Percentiles rank a stretch among this genome's conserved stretches.
These are phyloP conservation scores for Betula pendula DNA, from an alignment of 306 rosid genomes.

Conservation along the genomic window DNA sequence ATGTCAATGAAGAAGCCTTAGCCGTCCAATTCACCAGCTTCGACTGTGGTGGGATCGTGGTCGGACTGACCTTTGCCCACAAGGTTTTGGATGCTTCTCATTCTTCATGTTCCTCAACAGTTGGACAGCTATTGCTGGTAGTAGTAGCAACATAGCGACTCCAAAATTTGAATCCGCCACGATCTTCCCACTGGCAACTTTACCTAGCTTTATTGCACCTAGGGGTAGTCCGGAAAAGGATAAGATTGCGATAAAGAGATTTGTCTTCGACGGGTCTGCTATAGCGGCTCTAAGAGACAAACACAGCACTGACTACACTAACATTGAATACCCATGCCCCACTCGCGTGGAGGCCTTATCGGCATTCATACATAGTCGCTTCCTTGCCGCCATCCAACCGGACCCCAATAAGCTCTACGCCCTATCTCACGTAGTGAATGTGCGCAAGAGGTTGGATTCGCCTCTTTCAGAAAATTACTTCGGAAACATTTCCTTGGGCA, in stretches of 20 bases:
- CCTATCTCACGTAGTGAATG: constrained; percentile 2
- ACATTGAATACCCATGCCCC: neutral
- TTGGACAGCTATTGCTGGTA: constrained; percentile 30
- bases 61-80: constrained; percentile 34
- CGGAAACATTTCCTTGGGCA: constrained; percentile 3
- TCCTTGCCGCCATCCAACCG: neutral
- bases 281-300: constrained; percentile 9
- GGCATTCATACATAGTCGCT: constrained; percentile 10
- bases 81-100: constrained; percentile 32
- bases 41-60: constrained; percentile 28
- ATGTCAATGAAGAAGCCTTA: constrained; percentile 4
- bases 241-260: constrained; percentile 14
- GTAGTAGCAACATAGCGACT: neutral
- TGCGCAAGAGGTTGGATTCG: constrained; percentile 4
- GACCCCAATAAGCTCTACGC: neutral
- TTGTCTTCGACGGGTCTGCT: constrained; percentile 8
- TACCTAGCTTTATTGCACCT: neutral
- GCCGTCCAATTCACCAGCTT: constrained; percentile 26
- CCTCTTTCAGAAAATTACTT: neutral
- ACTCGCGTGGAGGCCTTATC: constrained; percentile 14
- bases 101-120: constrained; percentile 27
- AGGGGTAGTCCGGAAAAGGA: neutral
- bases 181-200: constrained; percentile 10
- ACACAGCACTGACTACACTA: neutral
- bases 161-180: constrained; percentile 20